These are phyloP conservation scores for Aphanocladium album DNA, from an alignment of 2,329 filamentous ascomycete species.

Conservation along the genomic window DNA sequence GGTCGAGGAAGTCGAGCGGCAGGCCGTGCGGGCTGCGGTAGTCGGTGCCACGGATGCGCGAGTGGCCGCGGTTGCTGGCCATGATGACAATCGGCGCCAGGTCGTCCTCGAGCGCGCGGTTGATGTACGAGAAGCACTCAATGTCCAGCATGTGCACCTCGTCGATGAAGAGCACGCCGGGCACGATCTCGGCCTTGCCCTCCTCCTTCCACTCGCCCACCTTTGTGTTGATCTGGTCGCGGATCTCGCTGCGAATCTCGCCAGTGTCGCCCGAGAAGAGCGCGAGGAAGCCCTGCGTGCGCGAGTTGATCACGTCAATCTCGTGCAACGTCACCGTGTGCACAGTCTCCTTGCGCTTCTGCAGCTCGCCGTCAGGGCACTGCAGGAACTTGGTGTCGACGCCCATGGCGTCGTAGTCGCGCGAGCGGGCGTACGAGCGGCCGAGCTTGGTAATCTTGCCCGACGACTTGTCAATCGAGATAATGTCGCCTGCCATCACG, in stretches of 20 bases:
- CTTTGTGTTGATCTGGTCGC: constrained; percentile 98
- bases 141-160: constrained; percentile 99
- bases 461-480: constrained; percentile 97
- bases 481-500: constrained; percentile 96
- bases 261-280: constrained; percentile 97
- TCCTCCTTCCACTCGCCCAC: constrained; percentile 99
- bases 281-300: constrained; percentile 96
- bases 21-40: constrained; percentile 92
- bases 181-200: constrained; percentile 96
- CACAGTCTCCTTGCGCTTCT: constrained; percentile 94
- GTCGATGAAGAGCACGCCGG: constrained; percentile 95
- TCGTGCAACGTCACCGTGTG: constrained; percentile 97
- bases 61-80: constrained; percentile 92
- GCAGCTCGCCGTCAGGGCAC: constrained; percentile 93
- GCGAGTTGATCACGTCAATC: constrained; percentile 98
- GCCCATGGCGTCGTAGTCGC: constrained; percentile 99
- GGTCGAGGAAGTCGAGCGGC: constrained; percentile 91
- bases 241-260: constrained; percentile 94
- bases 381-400: constrained; percentile 97
- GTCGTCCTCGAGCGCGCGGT: constrained; percentile 91
- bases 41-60: constrained; percentile 86
- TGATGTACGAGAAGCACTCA: constrained; percentile 98
- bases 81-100: constrained; percentile 97
- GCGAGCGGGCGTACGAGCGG: constrained; percentile 86
- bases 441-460: constrained; percentile 98